These are phyloP conservation scores for Fusarium sp. DNA, from an alignment of 2,329 filamentous ascomycete genomes.

Conservation along the genomic window DNA sequence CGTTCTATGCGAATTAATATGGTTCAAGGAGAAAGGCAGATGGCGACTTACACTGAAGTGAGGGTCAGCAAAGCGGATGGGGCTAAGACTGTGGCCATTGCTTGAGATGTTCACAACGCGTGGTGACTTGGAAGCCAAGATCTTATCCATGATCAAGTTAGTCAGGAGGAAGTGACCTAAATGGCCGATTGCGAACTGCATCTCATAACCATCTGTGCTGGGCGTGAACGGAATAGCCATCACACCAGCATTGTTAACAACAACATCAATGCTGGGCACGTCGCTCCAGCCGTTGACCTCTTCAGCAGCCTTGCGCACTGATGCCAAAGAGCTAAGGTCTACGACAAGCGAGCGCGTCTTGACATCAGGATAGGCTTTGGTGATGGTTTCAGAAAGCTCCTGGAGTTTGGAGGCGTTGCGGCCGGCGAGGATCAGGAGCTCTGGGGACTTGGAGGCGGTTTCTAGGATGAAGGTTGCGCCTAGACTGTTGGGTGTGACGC, in stretches of 20 bases:
- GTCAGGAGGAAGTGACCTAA: conserved; percentile 62
- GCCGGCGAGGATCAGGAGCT: conserved; percentile 61
- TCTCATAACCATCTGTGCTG: conserved; percentile 57
- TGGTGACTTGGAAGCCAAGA: conserved; percentile 52
- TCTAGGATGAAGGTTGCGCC: conserved; percentile 55
- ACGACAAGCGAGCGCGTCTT: conserved; percentile 53
- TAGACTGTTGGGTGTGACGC: conserved; percentile 57
- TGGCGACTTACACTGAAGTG: conserved; percentile 49
- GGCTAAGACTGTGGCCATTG: conserved; percentile 48
- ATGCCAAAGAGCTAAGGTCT: conserved; percentile 57
- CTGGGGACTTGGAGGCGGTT: conserved; percentile 57
- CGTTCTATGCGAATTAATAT: conserved; percentile 48
- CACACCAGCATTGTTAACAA: conserved; percentile 60
- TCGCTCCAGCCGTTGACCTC: conserved; percentile 53
- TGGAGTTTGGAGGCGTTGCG: conserved; percentile 58
- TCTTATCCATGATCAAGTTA: conserved; percentile 59
- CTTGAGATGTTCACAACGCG: conserved; percentile 60
- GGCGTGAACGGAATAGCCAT: conserved; percentile 54
- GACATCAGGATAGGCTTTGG: conserved; percentile 51
- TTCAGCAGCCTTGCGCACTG: conserved; percentile 56
- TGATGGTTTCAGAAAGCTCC: conserved; percentile 55
- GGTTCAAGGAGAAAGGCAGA: not conserved
- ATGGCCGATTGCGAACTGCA: conserved; percentile 61
- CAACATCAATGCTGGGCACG: conserved; percentile 54
- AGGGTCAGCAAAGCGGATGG: conserved; percentile 53